A percentile compares a stretch with the other conserved stretches of the same genome.
phyloP scores from a whole-genome alignment of 1,284 basidiomycete genomes.

The Cutaneotrichosporon cutaneum region DNA sequence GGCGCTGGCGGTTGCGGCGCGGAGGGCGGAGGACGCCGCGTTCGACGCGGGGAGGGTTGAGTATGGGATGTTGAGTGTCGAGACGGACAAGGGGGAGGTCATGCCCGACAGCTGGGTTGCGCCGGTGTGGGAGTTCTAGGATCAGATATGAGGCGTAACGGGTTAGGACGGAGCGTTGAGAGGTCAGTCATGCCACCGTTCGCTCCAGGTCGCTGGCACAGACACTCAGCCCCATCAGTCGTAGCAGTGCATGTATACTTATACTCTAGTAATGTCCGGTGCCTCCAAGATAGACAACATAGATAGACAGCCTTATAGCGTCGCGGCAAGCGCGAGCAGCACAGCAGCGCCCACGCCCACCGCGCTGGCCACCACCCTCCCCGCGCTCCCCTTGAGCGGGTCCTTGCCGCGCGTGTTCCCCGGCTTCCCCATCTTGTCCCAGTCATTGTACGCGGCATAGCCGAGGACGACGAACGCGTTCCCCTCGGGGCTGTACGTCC shows the following conservation, averaged over 20 bases:
- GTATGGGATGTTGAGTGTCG: too few relatives aligned
- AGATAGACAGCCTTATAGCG: not conserved
- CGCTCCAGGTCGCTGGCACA: too few relatives aligned
- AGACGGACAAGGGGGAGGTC: not conserved
- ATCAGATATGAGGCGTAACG: not conserved
- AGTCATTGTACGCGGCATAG: constrained; percentile 70
- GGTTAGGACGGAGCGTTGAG: too few relatives aligned
- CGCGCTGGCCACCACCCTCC: not conserved
- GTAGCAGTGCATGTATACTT: not conserved
- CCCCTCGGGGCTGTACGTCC: constrained; percentile 60
- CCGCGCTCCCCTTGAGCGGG: constrained; percentile 18
- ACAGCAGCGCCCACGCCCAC: not conserved
- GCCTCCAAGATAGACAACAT: too few relatives aligned
- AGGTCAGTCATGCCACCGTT: too few relatives aligned
- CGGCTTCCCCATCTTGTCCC: constrained; percentile 59
- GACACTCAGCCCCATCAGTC: too few relatives aligned
- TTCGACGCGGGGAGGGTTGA: not conserved
- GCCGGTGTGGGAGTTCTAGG: not conserved
- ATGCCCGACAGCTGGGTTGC: not conserved
- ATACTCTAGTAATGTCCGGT: not conserved
- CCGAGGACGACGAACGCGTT: constrained; percentile 72
- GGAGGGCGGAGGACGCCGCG: not conserved
- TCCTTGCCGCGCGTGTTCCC: constrained; percentile 51
- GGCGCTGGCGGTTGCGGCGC: not conserved
- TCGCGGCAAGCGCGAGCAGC: not conserved